phyloP scores from a whole-genome alignment of 139 green algal genomes.

The Closterium sp. region DNA sequence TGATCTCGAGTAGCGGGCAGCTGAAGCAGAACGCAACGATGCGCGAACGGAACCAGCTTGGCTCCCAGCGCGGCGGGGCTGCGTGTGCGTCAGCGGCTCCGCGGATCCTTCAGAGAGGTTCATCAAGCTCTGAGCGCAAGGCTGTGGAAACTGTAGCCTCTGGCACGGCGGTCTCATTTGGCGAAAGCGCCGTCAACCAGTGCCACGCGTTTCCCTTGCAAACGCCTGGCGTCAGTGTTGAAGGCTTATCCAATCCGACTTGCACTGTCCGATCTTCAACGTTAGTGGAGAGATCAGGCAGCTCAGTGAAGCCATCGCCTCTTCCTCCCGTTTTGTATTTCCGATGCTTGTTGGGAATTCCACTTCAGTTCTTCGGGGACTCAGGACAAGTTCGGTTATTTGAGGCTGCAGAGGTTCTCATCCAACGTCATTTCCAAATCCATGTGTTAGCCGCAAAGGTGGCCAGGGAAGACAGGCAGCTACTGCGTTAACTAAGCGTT shows the following conservation, averaged over 20 bases:
- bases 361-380: not conserved
- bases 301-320: not conserved
- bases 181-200: not conserved
- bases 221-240: not conserved
- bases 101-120: not conserved
- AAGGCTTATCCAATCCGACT: not conserved
- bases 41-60: not conserved
- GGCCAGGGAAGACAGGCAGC: not conserved
- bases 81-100: not conserved
- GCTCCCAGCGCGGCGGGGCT: not conserved
- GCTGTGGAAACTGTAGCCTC: not conserved
- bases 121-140: not conserved
- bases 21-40: not conserved
- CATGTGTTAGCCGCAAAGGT: not conserved
- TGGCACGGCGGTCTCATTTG: not conserved
- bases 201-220: not conserved
- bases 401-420: not conserved
- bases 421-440: not conserved
- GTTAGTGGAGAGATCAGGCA: not conserved
- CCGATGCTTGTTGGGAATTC: not conserved
- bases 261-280: not conserved
- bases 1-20: not conserved
- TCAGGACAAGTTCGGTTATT: not conserved
- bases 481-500: not conserved
- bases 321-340: not conserved